Evolutionary conservation across 345 rosid species (phyloP).

Genomic region (Ceriops decandra): DNA sequence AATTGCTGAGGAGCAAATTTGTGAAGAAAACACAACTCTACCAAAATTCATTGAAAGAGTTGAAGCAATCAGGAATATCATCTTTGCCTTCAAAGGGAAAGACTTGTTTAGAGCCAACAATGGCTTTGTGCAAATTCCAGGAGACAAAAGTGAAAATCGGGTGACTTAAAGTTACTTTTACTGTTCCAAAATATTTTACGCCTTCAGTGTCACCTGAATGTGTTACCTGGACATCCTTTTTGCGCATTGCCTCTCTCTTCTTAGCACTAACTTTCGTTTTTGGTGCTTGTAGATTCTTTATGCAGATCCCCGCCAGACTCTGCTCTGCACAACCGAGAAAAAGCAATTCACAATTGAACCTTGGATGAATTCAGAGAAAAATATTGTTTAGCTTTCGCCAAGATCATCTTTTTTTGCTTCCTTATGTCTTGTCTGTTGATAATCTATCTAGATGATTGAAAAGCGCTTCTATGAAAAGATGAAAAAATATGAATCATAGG

Average conservation of each 20-base stretch:
- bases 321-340: slow-evolving; percentile 60
- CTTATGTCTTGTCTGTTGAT: not conserved
- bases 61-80: no score
- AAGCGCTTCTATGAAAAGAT: not conserved
- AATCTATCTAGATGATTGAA: not conserved
- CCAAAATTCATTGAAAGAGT: no score
- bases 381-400: slow-evolving; percentile 65
- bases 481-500: no score
- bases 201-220: no score
- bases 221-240: no score
- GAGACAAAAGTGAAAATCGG: no score
- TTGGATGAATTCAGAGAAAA: slow-evolving; percentile 78
- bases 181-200: no score
- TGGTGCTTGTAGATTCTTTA: slow-evolving; percentile 50
- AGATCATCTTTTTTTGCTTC: not conserved
- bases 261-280: not conserved
- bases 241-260: not conserved
- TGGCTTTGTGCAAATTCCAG: no score
- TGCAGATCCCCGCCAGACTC: slow-evolving; percentile 65
- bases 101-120: no score
- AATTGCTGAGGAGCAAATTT: not conserved
- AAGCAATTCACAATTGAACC: slow-evolving; percentile 76
- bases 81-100: no score
- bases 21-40: not conserved
- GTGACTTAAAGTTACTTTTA: no score